Conservation (phyloP, 2,329 filamentous ascomycete species). For the Gaeumannomyces sp. region DNA sequence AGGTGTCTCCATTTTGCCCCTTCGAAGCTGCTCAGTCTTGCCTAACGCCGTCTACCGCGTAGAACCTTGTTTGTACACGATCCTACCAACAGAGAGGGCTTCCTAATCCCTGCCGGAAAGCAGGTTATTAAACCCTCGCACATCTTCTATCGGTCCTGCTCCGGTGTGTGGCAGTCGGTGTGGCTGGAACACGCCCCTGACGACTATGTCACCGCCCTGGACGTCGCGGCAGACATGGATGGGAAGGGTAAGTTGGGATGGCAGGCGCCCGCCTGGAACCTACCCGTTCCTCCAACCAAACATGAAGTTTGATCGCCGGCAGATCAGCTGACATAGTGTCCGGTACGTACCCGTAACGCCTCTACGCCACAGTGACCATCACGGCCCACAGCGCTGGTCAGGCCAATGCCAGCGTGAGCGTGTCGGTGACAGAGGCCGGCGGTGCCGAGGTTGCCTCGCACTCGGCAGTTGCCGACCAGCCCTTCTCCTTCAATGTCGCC, state of each 20-base stretch:
- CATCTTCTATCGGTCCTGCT: conserved; percentile 68
- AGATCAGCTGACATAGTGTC: neutral
- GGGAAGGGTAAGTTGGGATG: conserved; percentile 37
- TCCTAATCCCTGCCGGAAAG: conserved; percentile 61
- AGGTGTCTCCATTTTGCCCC: conserved; percentile 17
- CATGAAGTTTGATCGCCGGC: neutral
- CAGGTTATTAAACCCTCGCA: conserved; percentile 50
- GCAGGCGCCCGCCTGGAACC: neutral
- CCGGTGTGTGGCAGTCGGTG: conserved; percentile 68
- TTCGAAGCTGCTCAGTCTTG: neutral
- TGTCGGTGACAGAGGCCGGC: conserved; percentile 29
- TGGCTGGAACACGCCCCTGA: conserved; percentile 60
- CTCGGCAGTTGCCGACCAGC: conserved; percentile 37
- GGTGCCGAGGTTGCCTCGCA: conserved; percentile 37
- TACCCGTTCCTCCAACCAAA: neutral
- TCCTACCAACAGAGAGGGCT: conserved; percentile 51
- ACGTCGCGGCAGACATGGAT: conserved; percentile 51
- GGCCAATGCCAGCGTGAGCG: conserved; percentile 27
- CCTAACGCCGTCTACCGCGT: conserved; percentile 25
- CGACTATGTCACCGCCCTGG: conserved; percentile 52
- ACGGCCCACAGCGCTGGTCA: conserved; percentile 43
- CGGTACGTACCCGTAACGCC: neutral
- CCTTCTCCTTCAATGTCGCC: conserved; percentile 49
- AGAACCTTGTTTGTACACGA: conserved; percentile 58
- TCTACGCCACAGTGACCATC: conserved; percentile 40